These are phyloP conservation scores for Pseudophaeomoniella oleicola DNA, from an alignment of 2,329 filamentous ascomycete species.

Conservation along the genomic window DNA sequence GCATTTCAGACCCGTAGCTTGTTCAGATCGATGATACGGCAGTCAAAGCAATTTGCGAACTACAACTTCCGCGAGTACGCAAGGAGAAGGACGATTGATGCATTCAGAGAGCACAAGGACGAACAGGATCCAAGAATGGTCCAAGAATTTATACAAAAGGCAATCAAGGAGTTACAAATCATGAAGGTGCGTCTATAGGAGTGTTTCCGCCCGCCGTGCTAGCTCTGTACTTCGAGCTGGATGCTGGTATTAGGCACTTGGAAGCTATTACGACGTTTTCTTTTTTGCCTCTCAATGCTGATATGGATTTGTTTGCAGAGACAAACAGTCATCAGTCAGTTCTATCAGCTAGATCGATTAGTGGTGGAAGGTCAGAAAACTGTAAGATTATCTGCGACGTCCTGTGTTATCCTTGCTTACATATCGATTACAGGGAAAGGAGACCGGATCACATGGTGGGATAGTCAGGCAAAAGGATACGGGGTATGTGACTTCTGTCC, in stretches of 20 bases:
- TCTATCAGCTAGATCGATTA: constrained; percentile 80
- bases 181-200: constrained; percentile 59
- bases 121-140: constrained; percentile 61
- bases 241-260: constrained; percentile 1
- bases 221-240: not conserved
- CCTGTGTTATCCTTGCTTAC: constrained; percentile 3
- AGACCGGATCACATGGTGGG: constrained; percentile 49
- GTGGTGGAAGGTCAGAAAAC: constrained; percentile 82
- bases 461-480: constrained; percentile 66
- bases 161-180: constrained; percentile 70
- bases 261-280: not conserved
- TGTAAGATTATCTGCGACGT: constrained; percentile 39
- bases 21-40: constrained; percentile 81
- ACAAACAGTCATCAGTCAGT: constrained; percentile 88
- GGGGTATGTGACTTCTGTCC: constrained; percentile 51
- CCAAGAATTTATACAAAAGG: constrained; percentile 82
- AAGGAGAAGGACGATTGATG: constrained; percentile 74
- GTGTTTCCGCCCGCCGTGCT: constrained; percentile 2
- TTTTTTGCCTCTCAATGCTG: not conserved
- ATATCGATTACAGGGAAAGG: constrained; percentile 43
- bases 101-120: constrained; percentile 66
- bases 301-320: constrained; percentile 45
- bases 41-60: constrained; percentile 71
- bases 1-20: constrained; percentile 33
- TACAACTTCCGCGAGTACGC: constrained; percentile 99